Base-by-base conservation (phyloP, 352 stramenopile species). In the Globisporangium paddicum region DNA sequence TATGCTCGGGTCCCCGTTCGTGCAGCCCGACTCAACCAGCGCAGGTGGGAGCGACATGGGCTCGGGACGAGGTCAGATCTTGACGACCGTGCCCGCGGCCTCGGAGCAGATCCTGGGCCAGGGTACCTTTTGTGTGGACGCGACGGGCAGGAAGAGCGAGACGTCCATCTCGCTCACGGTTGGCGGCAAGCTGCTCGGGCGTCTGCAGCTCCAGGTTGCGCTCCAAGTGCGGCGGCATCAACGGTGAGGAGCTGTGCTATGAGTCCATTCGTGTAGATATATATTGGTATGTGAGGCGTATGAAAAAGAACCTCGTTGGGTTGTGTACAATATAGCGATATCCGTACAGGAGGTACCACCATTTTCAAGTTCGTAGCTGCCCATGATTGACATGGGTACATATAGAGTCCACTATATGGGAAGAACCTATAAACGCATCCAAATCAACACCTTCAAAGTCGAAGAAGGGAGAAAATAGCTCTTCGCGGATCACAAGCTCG, bases 111-210 rank as follows among this genome's bases (percentile, higher is more conserved):
- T 75, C 13, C 77, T 89, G 45, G 82, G 79, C 0, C 79, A 89
- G 41, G 82, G 77, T 19, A 80, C 72, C 9, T 91, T 91, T 48
- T 89, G 79, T 41, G 76, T 86, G 23, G 75, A 86, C 37, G 68
- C 66, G 10, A 78, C 63, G 45, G 56, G 62, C 42, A 73, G 69
- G 46, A 83, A 86, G 25, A 65, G 73, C 13, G 77, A 87, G 21
- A 72, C 75, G 3, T 68, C 68, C 48, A 75, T 89, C 41, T 75
- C 82, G 21, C 60, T 91, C 21, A 91, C 82, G 0, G 58, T 89
- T 32, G 82, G 82, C 16, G 82, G 82, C 10, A 75, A 77, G 60
- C 57, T 91, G 25, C 65, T 89, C 7, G 82, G 77, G 0, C 72
- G 74, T 0, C 69, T 91, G 26, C 74, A 87, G 35, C 53, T 91